phyloP scores from a whole-genome alignment of 352 stramenopile species.

The Globisporangium barbulae region DNA sequence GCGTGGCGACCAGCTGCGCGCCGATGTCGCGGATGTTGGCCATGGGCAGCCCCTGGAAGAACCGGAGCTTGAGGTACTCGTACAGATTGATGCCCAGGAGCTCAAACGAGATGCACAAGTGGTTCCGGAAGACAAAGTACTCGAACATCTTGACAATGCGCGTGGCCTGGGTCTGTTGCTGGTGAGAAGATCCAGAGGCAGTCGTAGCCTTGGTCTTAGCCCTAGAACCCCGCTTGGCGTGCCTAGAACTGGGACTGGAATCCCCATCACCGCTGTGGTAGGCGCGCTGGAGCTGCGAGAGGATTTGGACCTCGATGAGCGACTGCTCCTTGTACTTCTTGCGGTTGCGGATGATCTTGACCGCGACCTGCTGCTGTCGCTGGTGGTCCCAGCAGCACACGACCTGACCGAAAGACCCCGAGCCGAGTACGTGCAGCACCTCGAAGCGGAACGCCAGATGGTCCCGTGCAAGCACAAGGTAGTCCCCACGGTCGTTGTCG shows the following conservation, averaged over 20 bases:
- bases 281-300: conserved; percentile 80
- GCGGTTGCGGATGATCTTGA: conserved; percentile 99
- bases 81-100: conserved; percentile 95
- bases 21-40: conserved; percentile 85
- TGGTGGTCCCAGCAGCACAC: conserved; percentile 91
- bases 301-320: conserved; percentile 94
- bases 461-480: conserved; percentile 93
- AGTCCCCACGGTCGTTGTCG: conserved; percentile 97
- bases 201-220: neutral
- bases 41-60: conserved; percentile 94
- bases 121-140: conserved; percentile 92
- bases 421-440: conserved; percentile 93
- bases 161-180: conserved; percentile 17
- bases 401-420: conserved; percentile 98
- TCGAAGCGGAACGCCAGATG: conserved; percentile 93
- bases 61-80: conserved; percentile 94
- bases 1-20: conserved; percentile 81
- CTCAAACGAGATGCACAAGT: conserved; percentile 97
- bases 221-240: neutral
- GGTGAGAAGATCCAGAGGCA: neutral
- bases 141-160: conserved; percentile 90
- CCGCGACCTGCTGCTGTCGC: conserved; percentile 86
- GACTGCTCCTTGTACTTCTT: conserved; percentile 95
- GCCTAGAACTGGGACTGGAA: neutral
- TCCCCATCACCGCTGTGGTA: neutral